These are phyloP conservation scores for Xylaria telfairii DNA, from an alignment of 495 filamentous ascomycete species.

Conservation along the genomic window DNA sequence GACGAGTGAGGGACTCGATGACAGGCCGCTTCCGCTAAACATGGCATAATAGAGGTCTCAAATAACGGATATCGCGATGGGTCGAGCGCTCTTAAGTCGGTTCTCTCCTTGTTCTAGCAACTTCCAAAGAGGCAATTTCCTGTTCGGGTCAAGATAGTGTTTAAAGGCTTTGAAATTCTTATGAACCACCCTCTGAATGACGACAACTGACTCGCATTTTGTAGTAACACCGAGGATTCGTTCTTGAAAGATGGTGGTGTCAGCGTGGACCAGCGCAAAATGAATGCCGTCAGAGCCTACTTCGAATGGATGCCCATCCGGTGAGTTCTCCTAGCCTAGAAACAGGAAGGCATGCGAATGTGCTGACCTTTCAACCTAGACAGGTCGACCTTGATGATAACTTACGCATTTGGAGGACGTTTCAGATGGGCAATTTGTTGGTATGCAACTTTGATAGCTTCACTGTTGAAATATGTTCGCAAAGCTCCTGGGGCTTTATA, in stretches of 20 bases:
- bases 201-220: no score
- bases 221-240: slow-evolving; percentile 67
- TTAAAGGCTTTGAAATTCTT: no score
- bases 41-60: slow-evolving; percentile 51
- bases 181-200: no score
- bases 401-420: slow-evolving; percentile 70
- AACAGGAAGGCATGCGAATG: background rate
- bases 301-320: slow-evolving; percentile 73
- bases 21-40: slow-evolving; percentile 6
- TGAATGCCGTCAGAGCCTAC: slow-evolving; percentile 73
- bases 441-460: slow-evolving; percentile 24
- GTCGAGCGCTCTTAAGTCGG: slow-evolving; percentile 55
- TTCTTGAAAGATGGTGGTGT: slow-evolving; percentile 66
- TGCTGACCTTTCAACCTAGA: slow-evolving; percentile 15
- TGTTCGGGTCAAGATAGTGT: no score
- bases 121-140: no score
- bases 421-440: slow-evolving; percentile 64
- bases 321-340: slow-evolving; percentile 25
- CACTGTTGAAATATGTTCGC: background rate
- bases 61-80: slow-evolving; percentile 69
- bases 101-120: no score
- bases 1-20: background rate
- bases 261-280: slow-evolving; percentile 68
- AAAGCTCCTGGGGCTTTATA: background rate
- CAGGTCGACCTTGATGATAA: slow-evolving; percentile 75